Evolutionary conservation across 192 early-diverging fungal genomes (phyloP), one percentile per base, ranked within the genome.

Genomic region (Coemansia sp.): DNA sequence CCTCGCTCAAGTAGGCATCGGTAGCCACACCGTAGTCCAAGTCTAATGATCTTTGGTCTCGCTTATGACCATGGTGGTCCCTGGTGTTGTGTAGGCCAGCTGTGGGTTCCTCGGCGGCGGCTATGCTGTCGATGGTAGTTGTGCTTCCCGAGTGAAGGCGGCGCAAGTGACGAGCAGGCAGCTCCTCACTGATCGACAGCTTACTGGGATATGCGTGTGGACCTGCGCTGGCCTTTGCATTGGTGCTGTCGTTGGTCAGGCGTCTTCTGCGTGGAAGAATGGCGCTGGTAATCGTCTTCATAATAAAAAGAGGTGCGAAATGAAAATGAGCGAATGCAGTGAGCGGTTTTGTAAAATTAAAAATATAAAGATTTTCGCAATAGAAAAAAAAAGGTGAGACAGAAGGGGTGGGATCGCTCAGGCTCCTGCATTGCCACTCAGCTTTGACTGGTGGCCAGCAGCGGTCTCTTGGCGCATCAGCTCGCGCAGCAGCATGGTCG

Each of bases 401-500:
- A 13, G 16, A n/a, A 45, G 18, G 16, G 10, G 16, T n/a, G 3
- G 16, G 16, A 5, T 43, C 16, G 13, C 41, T 45, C 43, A 45
- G n/a, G 20, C 3, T 20, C 43, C 43, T 9, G 43, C 18, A 8
- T 45, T 45, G 43, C 43, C 43, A 59, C 82, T 84, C 38, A 81
- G 50, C 38, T 52, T 62, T 10, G 68, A 52, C 75, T 91, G 88
- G 63, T 80, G 78, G 2, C 72, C 80, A 2, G 86, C 62, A 7
- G 86, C 84, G 10, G 90, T 90, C 37, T 88, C 85, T 50, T 83
- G 65, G 42, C 87, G 85, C 72, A 90, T 89, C 21, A 97, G 76
- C 74, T 99, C 97, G 18, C 96, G 85, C 60, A 99, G 75, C n/a
- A 90, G 88, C 95, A 99, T 97, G 0, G 97, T 99, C 2, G 97